A percentile compares a stretch with the other conserved stretches of the same genome.
phyloP scores from a whole-genome alignment of 768 basidiomycete genomes.

The Suillus americanus region DNA sequence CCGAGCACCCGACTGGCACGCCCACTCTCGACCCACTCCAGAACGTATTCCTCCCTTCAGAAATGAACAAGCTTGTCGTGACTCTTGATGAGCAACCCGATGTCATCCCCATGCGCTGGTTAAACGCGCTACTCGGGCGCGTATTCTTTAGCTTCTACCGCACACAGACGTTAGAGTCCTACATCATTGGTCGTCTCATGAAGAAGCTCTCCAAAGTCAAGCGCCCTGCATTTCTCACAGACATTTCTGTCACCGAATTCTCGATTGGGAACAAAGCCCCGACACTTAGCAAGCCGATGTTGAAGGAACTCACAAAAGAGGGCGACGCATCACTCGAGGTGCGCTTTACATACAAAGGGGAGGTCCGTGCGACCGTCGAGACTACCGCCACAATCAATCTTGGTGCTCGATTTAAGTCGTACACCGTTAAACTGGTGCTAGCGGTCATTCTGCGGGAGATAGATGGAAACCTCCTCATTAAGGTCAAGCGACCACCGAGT shows the following conservation, averaged over 20 bases:
- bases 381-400: slow-evolving; percentile 87
- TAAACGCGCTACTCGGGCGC: slow-evolving; percentile 91
- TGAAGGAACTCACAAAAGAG: slow-evolving; percentile 94
- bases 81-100: slow-evolving; percentile 93
- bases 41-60: slow-evolving; percentile 65
- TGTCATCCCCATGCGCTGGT: slow-evolving; percentile 96
- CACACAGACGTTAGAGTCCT: slow-evolving; percentile 77
- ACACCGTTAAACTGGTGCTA: slow-evolving; percentile 85
- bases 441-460: slow-evolving; percentile 86
- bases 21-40: slow-evolving; percentile 60
- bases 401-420: slow-evolving; percentile 82
- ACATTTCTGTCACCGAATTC: slow-evolving; percentile 85
- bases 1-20: slow-evolving; percentile 59
- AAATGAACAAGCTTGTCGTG: slow-evolving; percentile 82
- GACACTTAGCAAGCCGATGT: slow-evolving; percentile 93
- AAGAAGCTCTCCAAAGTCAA: slow-evolving; percentile 93
- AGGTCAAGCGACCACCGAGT: slow-evolving; percentile 92
- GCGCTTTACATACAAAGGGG: slow-evolving; percentile 81
- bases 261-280: slow-evolving; percentile 84
- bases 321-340: slow-evolving; percentile 92
- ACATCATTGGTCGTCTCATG: slow-evolving; percentile 87
- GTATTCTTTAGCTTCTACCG: slow-evolving; percentile 91
- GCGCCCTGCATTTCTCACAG: slow-evolving; percentile 80
- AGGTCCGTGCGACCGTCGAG: slow-evolving; percentile 85
- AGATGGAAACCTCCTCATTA: slow-evolving; percentile 87